These are phyloP conservation scores for Solanum chaucha DNA, from an alignment of 257 asterid genomes.

Conservation along the genomic window DNA sequence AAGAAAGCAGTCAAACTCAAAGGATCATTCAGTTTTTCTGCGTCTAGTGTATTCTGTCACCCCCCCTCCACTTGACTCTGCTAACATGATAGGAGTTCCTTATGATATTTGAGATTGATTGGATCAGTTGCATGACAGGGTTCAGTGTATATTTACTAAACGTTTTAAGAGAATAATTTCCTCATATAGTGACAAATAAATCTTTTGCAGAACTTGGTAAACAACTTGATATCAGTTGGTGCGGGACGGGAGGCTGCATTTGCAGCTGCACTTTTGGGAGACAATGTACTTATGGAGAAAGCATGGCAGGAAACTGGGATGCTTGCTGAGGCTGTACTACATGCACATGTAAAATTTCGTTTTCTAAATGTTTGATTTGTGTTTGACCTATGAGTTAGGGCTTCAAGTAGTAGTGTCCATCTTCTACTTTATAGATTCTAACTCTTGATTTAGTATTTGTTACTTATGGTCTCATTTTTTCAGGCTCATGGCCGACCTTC, in stretches of 20 bases:
- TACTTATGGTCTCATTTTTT: conserved; percentile 3
- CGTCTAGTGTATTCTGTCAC: not conserved
- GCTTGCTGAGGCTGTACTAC: conserved; percentile 98
- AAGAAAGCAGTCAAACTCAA: not conserved
- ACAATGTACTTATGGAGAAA: conserved; percentile 90
- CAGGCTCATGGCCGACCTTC: conserved; percentile 98
- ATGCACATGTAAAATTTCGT: conserved; percentile 55
- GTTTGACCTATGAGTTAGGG: not conserved
- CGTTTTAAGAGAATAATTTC: not conserved
- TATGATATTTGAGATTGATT: not conserved
- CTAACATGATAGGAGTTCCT: not conserved
- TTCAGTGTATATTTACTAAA: not conserved
- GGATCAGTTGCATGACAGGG: not conserved
- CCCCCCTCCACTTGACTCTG: not conserved
- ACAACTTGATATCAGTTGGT: conserved; percentile 75
- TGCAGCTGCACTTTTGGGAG: conserved; percentile 95
- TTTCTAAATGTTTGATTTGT: not conserved
- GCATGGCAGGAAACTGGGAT: conserved; percentile 98
- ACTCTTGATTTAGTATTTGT: not conserved
- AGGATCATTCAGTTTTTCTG: not conserved
- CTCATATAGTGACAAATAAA: not conserved
- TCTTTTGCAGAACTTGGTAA: conserved; percentile 75
- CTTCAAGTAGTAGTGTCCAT: not conserved
- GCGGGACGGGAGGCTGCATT: conserved; percentile 96
- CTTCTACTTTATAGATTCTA: not conserved